Conservation (phyloP, 257 asterid species). For the Jacaranda copaia region DNA sequence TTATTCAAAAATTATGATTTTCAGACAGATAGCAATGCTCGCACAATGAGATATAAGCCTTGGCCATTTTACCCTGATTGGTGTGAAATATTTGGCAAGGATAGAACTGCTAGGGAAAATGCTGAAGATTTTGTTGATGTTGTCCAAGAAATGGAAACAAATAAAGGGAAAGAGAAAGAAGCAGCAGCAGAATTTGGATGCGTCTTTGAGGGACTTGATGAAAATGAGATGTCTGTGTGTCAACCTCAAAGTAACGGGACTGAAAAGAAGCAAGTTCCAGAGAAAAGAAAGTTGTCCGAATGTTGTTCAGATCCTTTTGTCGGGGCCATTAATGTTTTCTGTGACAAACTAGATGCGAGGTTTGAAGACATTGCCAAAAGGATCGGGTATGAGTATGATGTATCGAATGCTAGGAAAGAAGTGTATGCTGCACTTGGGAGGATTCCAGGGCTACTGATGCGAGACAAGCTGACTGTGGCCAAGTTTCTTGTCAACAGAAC, state of each 20-base stretch:
- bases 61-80: conserved; percentile 44
- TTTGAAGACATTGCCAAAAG: conserved; percentile 38
- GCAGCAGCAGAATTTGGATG: conserved; percentile 31
- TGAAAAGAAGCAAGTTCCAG: conserved; percentile 33
- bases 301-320: conserved; percentile 33
- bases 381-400: conserved; percentile 39
- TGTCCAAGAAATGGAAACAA: conserved; percentile 36
- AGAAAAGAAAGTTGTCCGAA: conserved; percentile 35
- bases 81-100: conserved; percentile 45
- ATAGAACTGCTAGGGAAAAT: conserved; percentile 15
- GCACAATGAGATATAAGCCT: conserved; percentile 40
- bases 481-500: conserved; percentile 42
- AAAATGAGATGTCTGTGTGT: conserved; percentile 45
- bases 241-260: conserved; percentile 37
- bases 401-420: conserved; percentile 35
- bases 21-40: conserved; percentile 42
- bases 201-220: conserved; percentile 39
- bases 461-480: conserved; percentile 34
- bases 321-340: conserved; percentile 33
- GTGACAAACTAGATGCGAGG: conserved; percentile 29
- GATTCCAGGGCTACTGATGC: conserved; percentile 32
- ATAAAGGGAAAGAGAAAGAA: conserved; percentile 35
- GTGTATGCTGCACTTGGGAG: conserved; percentile 35
- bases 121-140: conserved; percentile 29
- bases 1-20: neutral